A percentile compares a stretch with the other conserved stretches of the same genome.
Evolutionary conservation across 768 basidiomycete genomes (phyloP).

Genomic region (Lactarius hengduanensis): DNA sequence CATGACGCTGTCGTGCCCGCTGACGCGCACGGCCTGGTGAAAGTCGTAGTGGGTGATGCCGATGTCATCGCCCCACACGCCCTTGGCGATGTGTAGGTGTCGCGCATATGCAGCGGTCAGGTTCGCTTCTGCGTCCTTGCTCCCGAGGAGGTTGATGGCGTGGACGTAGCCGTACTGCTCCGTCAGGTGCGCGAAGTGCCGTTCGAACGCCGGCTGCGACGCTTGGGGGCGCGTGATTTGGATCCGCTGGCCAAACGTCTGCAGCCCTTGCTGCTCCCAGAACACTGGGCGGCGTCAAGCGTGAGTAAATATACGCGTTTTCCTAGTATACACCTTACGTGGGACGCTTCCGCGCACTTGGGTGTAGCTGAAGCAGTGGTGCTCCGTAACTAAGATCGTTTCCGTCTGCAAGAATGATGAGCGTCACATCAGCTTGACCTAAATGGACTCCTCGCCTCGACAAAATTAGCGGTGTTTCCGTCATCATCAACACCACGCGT

Average conservation of each 20-base stretch:
- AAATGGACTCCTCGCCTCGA: conserved; percentile 57
- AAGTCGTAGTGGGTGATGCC: conserved; percentile 93
- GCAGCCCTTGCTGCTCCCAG: conserved; percentile 97
- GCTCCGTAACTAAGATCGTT: conserved; percentile 81
- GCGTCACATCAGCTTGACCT: not conserved
- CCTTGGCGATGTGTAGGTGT: conserved; percentile 68
- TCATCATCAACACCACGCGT: conserved; percentile 96
- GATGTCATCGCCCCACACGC: conserved; percentile 63
- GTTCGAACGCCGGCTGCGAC: conserved; percentile 95
- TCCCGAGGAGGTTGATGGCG: conserved; percentile 87
- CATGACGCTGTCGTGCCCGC: conserved; percentile 85
- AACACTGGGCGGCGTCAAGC: conserved; percentile 59
- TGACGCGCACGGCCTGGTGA: conserved; percentile 73
- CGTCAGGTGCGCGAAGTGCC: conserved; percentile 83
- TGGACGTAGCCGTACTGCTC: conserved; percentile 85
- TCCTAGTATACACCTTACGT: conserved; percentile 52
- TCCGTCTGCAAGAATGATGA: conserved; percentile 63
- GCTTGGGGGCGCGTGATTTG: conserved; percentile 95
- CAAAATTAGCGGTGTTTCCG: conserved; percentile 93
- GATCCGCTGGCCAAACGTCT: conserved; percentile 91
- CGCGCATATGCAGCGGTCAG: conserved; percentile 80
- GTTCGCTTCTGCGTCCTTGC: conserved; percentile 87
- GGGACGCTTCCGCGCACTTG: conserved; percentile 97
- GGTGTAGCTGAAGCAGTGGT: conserved; percentile 86
- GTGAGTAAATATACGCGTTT: conserved; percentile 11